These are phyloP conservation scores for Clonostachys rhizophaga DNA, from an alignment of 2,329 filamentous ascomycete genomes.

Conservation along the genomic window DNA sequence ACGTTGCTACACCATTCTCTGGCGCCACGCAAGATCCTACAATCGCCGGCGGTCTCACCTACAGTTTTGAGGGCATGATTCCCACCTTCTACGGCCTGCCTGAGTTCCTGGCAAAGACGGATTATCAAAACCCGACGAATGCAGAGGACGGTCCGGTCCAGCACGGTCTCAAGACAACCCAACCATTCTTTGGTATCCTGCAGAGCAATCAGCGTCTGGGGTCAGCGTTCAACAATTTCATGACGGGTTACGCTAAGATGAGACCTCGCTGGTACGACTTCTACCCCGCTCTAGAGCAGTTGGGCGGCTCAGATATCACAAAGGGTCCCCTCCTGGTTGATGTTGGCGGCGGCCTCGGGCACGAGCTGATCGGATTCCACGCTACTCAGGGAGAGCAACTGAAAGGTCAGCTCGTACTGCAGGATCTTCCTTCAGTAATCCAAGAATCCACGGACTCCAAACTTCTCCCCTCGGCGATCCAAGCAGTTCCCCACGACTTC, in stretches of 20 bases:
- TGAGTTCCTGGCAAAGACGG: slow-evolving; percentile 20
- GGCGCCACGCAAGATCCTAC: slow-evolving; percentile 3
- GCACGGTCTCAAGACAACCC: slow-evolving; percentile 23
- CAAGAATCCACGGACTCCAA: not conserved
- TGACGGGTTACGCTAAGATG: slow-evolving; percentile 23
- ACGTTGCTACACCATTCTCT: not conserved
- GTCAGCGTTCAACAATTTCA: slow-evolving; percentile 27
- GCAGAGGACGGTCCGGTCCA: slow-evolving; percentile 2
- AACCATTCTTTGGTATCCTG: slow-evolving; percentile 24
- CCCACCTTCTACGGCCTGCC: slow-evolving; percentile 18
- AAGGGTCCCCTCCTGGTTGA: slow-evolving; percentile 19
- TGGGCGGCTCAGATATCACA: slow-evolving; percentile 11
- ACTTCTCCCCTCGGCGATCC: slow-evolving; percentile 1
- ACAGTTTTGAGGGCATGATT: slow-evolving; percentile 9
- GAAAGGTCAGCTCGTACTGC: slow-evolving; percentile 36
- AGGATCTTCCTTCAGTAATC: slow-evolving; percentile 39
- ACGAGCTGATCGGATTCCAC: slow-evolving; percentile 24
- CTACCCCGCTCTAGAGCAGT: slow-evolving; percentile 22
- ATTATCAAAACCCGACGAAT: slow-evolving; percentile 19
- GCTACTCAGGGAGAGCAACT: slow-evolving; percentile 23
- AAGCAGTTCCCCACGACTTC: slow-evolving; percentile 12
- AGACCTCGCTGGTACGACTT: slow-evolving; percentile 27
- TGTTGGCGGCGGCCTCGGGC: slow-evolving; percentile 25
- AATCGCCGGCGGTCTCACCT: slow-evolving; percentile 7
- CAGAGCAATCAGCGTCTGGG: slow-evolving; percentile 18